phyloP scores from a whole-genome alignment of 2,329 filamentous ascomycete species.

The Parastagonospora nodorum region DNA sequence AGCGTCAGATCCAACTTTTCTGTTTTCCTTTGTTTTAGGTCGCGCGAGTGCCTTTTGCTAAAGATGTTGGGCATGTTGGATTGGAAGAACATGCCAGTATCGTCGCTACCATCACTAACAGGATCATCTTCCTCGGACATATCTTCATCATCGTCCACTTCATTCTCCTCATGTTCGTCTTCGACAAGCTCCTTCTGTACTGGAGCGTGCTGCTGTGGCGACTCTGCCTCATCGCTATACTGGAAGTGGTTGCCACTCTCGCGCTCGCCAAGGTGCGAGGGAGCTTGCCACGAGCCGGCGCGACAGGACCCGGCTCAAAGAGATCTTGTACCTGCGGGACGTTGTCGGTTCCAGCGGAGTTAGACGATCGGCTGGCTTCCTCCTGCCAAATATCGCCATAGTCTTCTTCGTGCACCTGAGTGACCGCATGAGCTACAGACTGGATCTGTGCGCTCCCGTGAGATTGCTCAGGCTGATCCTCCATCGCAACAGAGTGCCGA shows the following conservation, averaged over 20 bases:
- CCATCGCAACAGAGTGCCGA: slow-evolving; percentile 8
- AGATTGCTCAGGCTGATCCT: slow-evolving; percentile 7
- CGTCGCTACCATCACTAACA: slow-evolving; percentile 37
- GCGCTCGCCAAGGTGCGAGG: slow-evolving; percentile 52
- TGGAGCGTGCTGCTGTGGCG: slow-evolving; percentile 13
- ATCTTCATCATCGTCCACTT: slow-evolving; percentile 7
- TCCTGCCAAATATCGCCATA: slow-evolving; percentile 55
- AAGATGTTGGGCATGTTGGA: slow-evolving; percentile 35
- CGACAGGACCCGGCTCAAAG: slow-evolving; percentile 36
- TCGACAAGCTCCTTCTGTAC: slow-evolving; percentile 6
- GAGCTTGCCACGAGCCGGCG: slow-evolving; percentile 47
- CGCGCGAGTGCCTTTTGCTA: slow-evolving; percentile 25
- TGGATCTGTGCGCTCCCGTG: slow-evolving; percentile 7
- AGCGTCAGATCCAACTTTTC: slow-evolving; percentile 39
- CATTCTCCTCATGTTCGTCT: slow-evolving; percentile 22
- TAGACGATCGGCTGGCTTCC: slow-evolving; percentile 49
- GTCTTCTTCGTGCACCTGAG: slow-evolving; percentile 15
- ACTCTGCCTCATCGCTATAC: slow-evolving; percentile 46
- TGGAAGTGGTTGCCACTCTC: slow-evolving; percentile 44
- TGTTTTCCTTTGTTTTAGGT: slow-evolving; percentile 26
- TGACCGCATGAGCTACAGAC: background rate
- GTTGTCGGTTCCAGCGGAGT: slow-evolving; percentile 23
- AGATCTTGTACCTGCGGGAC: slow-evolving; percentile 38
- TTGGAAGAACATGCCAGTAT: slow-evolving; percentile 47
- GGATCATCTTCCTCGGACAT: slow-evolving; percentile 18